Conservation (phyloP, 73 alveolate species). For the Paramecium sonneborni region DNA sequence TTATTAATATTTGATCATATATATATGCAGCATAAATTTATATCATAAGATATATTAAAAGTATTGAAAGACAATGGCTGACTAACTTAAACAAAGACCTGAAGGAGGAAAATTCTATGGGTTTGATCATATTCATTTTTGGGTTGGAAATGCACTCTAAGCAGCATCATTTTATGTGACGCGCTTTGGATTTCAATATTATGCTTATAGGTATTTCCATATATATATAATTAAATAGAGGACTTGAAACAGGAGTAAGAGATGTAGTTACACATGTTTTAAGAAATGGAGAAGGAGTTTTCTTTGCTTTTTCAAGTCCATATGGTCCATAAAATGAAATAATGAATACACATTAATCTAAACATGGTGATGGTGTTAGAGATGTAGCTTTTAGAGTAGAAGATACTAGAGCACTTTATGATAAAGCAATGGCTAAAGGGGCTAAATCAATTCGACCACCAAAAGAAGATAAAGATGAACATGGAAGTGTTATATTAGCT, state of each 20-base stretch:
- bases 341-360: slow-evolving; percentile 71
- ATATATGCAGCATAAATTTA: neutral
- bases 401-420: slow-evolving; percentile 82
- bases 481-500: slow-evolving; percentile 82
- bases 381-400: slow-evolving; percentile 88
- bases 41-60: slow-evolving; percentile 33
- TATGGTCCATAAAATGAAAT: slow-evolving; percentile 73
- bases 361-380: slow-evolving; percentile 91
- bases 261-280: slow-evolving; percentile 80
- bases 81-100: slow-evolving; percentile 68
- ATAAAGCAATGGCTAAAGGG: slow-evolving; percentile 87
- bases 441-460: slow-evolving; percentile 83
- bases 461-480: slow-evolving; percentile 75
- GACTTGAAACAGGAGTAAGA: slow-evolving; percentile 64
- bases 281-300: slow-evolving; percentile 69
- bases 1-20: neutral
- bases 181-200: slow-evolving; percentile 75
- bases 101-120: slow-evolving; percentile 84
- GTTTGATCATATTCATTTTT: slow-evolving; percentile 84
- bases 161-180: slow-evolving; percentile 88
- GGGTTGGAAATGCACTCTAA: slow-evolving; percentile 88
- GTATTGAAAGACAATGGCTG: neutral
- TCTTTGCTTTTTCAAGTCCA: slow-evolving; percentile 81
- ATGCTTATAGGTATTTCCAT: slow-evolving; percentile 51
- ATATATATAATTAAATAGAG: neutral